A percentile compares a stretch with the other conserved stretches of the same genome.
Conservation (phyloP, 1,284 basidiomycete genomes). For the Cutaneotrichosporon sp. region DNA sequence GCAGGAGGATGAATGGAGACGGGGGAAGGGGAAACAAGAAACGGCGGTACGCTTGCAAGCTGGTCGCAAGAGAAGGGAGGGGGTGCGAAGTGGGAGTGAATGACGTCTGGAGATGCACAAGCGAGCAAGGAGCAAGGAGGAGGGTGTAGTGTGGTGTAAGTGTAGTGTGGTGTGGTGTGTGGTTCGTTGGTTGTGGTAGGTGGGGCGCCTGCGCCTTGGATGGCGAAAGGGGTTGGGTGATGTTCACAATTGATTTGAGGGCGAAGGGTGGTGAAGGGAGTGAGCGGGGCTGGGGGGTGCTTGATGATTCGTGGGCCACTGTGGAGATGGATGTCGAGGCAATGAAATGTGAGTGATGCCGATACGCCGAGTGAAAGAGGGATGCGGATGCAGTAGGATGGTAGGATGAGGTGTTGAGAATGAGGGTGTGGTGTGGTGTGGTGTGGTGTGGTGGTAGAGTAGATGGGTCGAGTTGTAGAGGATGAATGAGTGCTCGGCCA, state of each 20-base stretch:
- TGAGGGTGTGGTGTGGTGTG: no score
- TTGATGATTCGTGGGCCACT: no score
- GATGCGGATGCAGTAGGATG: no score
- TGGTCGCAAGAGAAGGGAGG: neutral
- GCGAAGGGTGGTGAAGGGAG: neutral
- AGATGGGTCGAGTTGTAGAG: no score
- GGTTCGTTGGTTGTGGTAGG: neutral
- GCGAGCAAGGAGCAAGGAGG: no score
- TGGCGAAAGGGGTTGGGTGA: neutral
- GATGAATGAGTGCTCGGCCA: no score
- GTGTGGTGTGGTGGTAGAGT: no score
- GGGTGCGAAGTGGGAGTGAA: neutral
- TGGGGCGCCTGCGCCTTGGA: neutral
- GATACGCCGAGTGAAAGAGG: no score
- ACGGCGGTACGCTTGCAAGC: neutral
- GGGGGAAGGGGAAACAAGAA: neutral
- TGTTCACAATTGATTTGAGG: neutral
- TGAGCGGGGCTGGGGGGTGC: neutral
- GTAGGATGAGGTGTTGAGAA: no score
- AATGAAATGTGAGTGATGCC: no score
- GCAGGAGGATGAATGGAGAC: neutral
- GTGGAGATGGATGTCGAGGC: neutral
- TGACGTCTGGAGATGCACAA: neutral
- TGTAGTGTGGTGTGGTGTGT: neutral
- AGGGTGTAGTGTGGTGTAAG: no score